Conservation (phyloP, 495 filamentous ascomycete genomes). For the Podospora conica region DNA sequence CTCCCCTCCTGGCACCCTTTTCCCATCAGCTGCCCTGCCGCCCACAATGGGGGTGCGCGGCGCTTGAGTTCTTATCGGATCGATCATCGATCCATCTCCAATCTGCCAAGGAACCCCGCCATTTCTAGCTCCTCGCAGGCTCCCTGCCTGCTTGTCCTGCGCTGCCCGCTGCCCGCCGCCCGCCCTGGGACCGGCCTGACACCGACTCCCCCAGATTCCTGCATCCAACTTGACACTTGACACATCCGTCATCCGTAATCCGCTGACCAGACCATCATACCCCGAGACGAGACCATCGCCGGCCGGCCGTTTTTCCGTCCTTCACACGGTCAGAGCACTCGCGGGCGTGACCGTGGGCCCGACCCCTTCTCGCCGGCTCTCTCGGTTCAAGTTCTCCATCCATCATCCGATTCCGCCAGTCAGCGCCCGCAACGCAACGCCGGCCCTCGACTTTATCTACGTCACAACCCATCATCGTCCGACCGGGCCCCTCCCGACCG, state of each 20-base stretch:
- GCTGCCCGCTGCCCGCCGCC: too few relatives aligned
- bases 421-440: background rate
- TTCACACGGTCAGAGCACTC: background rate
- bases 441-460: background rate
- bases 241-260: background rate
- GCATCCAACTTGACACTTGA: background rate
- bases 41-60: background rate
- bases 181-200: too few relatives aligned
- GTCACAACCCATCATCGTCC: background rate
- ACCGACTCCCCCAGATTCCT: background rate
- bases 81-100: too few relatives aligned
- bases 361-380: background rate
- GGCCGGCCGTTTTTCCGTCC: background rate
- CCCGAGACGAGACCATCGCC: too few relatives aligned
- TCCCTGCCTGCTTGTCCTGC: background rate
- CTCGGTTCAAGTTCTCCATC: background rate
- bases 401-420: background rate
- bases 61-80: background rate
- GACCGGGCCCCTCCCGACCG: background rate
- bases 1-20: background rate
- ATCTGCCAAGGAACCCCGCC: conserved; percentile 3
- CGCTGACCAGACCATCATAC: background rate
- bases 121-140: conserved; percentile 2
- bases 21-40: background rate
- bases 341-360: background rate